Evolutionary conservation across 2,329 filamentous ascomycete species (phyloP), one percentile per base, ranked within the genome.

Genomic region (Sporothrix humicola): DNA sequence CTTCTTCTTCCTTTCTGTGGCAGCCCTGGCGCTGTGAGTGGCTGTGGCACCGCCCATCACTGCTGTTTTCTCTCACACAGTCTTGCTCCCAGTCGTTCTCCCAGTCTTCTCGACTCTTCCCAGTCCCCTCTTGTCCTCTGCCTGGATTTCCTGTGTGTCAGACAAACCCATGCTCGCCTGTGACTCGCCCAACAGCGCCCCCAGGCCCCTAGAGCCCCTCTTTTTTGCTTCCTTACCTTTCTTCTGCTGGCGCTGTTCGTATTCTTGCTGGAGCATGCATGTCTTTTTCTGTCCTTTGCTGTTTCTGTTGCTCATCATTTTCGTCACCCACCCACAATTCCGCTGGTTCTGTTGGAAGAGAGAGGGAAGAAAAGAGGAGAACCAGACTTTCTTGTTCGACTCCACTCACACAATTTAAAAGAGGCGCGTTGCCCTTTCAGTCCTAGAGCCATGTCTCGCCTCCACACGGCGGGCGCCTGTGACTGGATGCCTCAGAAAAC

Each of bases 81-180:
- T 17, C 15, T n/a, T n/a, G 23, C 23, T 46, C 46, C 54, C 31
- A n/a, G 10, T 8, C 17, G 37, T 15, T 61, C 3, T 42, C 17
- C 46, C 23, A 42, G 15, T 46, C 31, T 70, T 69, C 69, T 50
- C 52, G 31, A 66, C 68, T 69, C 63, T 42, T 9, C 68, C 69
- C 70, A 72, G 72, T 71, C 73, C 13, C 26, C 42, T 13, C 31
- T 15, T 2, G 17, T 63, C 58, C 37, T 63, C 58, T 63, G 58
- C 58, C 58, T 63, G 58, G 58, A 63, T 42, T 59, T 63, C 66
- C 37, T 69, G 73, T 75, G 74, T 75, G 74, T 76, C 73, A 75
- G 74, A 75, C 72, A 73, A 61, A 69, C 23, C 69, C 73, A 72
- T 74, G 73, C 56, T 31, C 63, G 46, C 26, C 69, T 72, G 69